Evolutionary conservation across 768 basidiomycete species (phyloP).

Genomic region (Guyanaporus albipodus): DNA sequence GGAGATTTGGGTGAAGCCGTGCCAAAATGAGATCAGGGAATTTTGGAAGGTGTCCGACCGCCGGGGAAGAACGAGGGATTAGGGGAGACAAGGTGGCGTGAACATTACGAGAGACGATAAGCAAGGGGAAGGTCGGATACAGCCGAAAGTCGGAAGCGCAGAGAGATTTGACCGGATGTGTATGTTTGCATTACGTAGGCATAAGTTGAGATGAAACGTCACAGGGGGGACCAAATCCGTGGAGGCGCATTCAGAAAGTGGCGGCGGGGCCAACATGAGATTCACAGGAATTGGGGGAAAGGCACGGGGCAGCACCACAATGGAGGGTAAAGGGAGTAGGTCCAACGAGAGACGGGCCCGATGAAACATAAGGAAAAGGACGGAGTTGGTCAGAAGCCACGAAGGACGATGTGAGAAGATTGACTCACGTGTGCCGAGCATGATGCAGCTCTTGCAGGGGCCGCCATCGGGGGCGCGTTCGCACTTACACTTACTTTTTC

Average conservation of each 20-base stretch:
- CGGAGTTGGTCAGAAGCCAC: constrained; percentile 9
- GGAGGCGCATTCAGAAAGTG: background rate
- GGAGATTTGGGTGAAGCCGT: background rate
- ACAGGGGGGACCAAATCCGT: constrained; percentile 5
- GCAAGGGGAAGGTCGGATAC: constrained; percentile 9
- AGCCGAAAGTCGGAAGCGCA: constrained; percentile 1
- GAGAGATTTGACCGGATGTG: background rate
- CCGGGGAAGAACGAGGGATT: background rate
- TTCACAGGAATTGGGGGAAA: constrained; percentile 1
- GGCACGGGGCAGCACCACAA: background rate
- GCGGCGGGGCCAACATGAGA: background rate
- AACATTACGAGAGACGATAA: constrained; percentile 19
- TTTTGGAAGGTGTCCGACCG: constrained; percentile 7
- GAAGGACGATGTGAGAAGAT: background rate
- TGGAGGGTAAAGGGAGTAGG: too few species aligned
- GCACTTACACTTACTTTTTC: constrained; percentile 89
- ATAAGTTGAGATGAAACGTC: constrained; percentile 9
- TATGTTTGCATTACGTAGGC: constrained; percentile 12
- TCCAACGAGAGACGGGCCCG: too few species aligned
- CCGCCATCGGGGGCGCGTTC: constrained; percentile 59
- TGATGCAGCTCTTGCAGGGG: constrained; percentile 73
- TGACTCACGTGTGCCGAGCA: constrained; percentile 64
- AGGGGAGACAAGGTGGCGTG: constrained; percentile 11
- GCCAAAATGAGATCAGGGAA: background rate
- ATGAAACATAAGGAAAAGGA: too few species aligned